A percentile compares a stretch with the other conserved stretches of the same genome.
Conservation (phyloP, 495 filamentous ascomycete species). For the Xylaria nigripes region DNA sequence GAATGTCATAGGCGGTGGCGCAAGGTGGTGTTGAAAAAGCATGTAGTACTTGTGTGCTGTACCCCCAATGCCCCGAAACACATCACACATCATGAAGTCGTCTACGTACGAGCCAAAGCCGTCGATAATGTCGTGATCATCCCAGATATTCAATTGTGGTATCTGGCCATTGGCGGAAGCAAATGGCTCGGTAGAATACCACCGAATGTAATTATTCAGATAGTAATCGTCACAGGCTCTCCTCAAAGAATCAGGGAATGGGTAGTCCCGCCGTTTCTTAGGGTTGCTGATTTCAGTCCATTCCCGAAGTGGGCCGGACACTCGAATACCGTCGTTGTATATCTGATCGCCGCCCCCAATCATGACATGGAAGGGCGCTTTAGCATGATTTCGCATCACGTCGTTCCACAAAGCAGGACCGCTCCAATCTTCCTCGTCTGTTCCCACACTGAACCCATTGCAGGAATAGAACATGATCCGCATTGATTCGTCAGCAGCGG, state of each 20-base stretch:
- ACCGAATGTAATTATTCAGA: constrained; percentile 76
- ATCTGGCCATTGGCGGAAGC: constrained; percentile 77
- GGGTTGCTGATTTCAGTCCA: constrained; percentile 83
- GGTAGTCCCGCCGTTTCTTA: constrained; percentile 66
- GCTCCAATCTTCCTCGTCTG: constrained; percentile 74
- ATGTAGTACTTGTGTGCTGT: constrained; percentile 85
- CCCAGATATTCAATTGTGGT: constrained; percentile 90
- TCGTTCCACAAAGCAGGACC: constrained; percentile 88
- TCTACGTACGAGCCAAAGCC: constrained; percentile 91
- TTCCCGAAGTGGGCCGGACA: constrained; percentile 63
- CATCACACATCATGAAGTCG: constrained; percentile 84
- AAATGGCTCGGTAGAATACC: constrained; percentile 83
- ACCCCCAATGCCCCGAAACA: constrained; percentile 86
- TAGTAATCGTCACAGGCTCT: constrained; percentile 82
- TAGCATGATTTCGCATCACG: constrained; percentile 60
- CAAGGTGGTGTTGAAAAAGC: constrained; percentile 87
- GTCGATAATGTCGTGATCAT: constrained; percentile 88
- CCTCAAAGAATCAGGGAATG: constrained; percentile 66
- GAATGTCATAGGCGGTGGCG: constrained; percentile 75
- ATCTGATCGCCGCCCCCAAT: constrained; percentile 94
- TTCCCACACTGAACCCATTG: constrained; percentile 92
- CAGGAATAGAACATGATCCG: constrained; percentile 93
- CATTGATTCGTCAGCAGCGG: constrained; percentile 75
- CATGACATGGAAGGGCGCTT: constrained; percentile 87
- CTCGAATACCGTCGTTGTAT: constrained; percentile 85